phyloP scores from a whole-genome alignment of 345 rosid species.

The Eucalyptus melliodora region DNA sequence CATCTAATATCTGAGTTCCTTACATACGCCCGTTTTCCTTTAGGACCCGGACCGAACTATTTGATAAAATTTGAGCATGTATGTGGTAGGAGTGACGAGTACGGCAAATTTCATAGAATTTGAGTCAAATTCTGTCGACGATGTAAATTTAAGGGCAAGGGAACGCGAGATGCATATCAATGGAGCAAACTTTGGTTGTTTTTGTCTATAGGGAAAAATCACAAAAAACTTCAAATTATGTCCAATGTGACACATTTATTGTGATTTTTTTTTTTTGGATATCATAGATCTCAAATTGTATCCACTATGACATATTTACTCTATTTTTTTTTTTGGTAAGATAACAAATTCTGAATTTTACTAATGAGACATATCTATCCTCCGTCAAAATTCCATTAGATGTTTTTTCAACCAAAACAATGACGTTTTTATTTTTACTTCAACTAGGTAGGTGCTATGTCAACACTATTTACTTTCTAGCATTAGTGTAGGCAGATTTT shows the following conservation, averaged over 20 bases:
- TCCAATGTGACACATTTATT: rapidly evolving
- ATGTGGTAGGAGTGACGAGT: background rate
- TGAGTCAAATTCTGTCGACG: background rate
- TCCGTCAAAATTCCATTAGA: background rate
- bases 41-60: background rate
- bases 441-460: background rate
- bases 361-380: too few species aligned
- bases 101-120: background rate
- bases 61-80: background rate
- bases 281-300: too few species aligned
- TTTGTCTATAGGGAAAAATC: background rate
- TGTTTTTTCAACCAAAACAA: background rate
- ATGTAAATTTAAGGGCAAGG: background rate
- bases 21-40: background rate
- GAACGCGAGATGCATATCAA: background rate
- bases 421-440: background rate
- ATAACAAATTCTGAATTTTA: too few species aligned
- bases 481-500: background rate
- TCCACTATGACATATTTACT: too few species aligned
- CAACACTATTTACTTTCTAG: background rate
- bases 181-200: background rate
- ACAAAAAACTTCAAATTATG: too few species aligned
- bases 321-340: background rate
- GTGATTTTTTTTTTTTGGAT: too few species aligned
- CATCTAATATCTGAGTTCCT: background rate